These are phyloP conservation scores for Oxyria digyna DNA, from an alignment of 148 eudicot genomes.

Conservation along the genomic window DNA sequence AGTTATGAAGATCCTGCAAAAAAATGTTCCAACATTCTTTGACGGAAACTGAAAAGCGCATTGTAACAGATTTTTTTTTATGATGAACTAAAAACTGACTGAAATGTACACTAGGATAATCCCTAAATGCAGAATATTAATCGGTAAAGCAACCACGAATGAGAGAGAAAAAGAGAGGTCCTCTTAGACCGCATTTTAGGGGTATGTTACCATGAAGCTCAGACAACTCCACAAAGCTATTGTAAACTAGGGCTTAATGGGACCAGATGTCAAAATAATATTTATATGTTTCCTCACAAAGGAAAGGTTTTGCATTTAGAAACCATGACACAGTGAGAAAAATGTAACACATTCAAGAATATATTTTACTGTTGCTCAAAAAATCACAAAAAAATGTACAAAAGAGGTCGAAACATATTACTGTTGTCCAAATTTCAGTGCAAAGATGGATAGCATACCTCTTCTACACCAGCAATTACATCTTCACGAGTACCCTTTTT, in stretches of 20 bases:
- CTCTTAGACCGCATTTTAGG: not conserved
- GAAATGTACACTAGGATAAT: not conserved
- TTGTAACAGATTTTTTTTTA: not conserved
- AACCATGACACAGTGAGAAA: not conserved
- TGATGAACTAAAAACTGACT: not conserved
- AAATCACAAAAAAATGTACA: conserved; percentile 1
- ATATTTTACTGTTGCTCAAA: not conserved
- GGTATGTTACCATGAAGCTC: not conserved
- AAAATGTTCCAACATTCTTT: not conserved
- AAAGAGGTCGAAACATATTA: not conserved
- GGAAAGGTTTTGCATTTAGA: not conserved
- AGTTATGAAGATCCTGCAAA: conserved; percentile 74
- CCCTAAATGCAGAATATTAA: too few species aligned
- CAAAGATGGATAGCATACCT: conserved; percentile 32
- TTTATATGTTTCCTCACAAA: not conserved
- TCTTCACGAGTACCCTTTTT: conserved; percentile 87
- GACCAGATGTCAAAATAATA: not conserved
- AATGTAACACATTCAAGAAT: not conserved
- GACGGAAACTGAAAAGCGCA: not conserved
- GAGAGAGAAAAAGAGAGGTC: not conserved
- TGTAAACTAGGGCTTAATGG: not conserved
- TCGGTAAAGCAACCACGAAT: too few species aligned
- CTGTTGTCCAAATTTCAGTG: not conserved
- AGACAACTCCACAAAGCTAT: not conserved
- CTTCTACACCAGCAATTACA: conserved; percentile 80